Conservation (phyloP, 2,329 filamentous ascomycete species). For the Lachnellula willkommii region DNA sequence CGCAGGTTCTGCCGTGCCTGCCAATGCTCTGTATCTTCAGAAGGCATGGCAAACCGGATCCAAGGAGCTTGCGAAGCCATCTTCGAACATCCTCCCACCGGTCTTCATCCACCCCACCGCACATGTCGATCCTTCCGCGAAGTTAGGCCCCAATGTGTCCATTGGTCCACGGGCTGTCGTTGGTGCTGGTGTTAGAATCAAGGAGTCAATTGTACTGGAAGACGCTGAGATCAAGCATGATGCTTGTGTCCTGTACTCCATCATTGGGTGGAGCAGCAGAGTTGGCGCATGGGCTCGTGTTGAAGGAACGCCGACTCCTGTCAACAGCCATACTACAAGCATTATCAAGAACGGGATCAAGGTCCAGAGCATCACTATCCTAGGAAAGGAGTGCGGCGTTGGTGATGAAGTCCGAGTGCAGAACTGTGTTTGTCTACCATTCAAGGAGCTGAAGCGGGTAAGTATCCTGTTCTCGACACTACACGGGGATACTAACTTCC, state of each 20-base stretch:
- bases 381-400: slow-evolving; percentile 93
- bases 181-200: slow-evolving; percentile 83
- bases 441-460: slow-evolving; percentile 96
- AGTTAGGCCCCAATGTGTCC: slow-evolving; percentile 94
- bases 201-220: slow-evolving; percentile 93
- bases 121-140: slow-evolving; percentile 85
- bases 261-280: slow-evolving; percentile 94
- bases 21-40: slow-evolving; percentile 93
- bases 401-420: slow-evolving; percentile 93
- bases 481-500: slow-evolving; percentile 28
- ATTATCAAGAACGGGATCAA: slow-evolving; percentile 98
- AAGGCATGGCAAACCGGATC: slow-evolving; percentile 83
- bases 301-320: slow-evolving; percentile 85
- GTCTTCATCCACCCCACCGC: slow-evolving; percentile 95
- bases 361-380: slow-evolving; percentile 95
- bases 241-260: slow-evolving; percentile 89
- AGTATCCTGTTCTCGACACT: slow-evolving; percentile 34
- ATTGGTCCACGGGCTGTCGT: slow-evolving; percentile 84
- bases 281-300: slow-evolving; percentile 98
- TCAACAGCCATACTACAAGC: slow-evolving; percentile 84
- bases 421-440: slow-evolving; percentile 95
- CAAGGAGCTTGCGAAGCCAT: slow-evolving; percentile 74
- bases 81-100: slow-evolving; percentile 80
- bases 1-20: slow-evolving; percentile 90
- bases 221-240: slow-evolving; percentile 96